These are phyloP conservation scores for Aegilops sharonensis DNA, from an alignment of 176 grass and related monocot species.

Conservation along the genomic window DNA sequence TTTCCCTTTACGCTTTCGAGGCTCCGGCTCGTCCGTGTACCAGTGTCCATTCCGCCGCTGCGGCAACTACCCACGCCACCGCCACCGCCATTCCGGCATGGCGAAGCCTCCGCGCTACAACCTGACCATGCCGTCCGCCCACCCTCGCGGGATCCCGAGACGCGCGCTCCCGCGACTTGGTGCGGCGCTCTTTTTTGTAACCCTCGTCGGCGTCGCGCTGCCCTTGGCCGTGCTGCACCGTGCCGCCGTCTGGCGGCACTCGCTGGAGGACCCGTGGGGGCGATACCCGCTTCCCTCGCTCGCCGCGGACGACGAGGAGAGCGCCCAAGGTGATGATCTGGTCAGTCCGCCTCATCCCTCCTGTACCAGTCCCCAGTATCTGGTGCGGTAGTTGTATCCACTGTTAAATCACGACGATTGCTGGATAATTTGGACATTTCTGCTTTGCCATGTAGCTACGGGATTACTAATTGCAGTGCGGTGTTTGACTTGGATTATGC, in stretches of 20 bases:
- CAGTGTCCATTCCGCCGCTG: background rate
- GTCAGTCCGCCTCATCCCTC: background rate
- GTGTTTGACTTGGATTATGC: background rate
- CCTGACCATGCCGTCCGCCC: background rate
- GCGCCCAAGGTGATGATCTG: slow-evolving; percentile 24
- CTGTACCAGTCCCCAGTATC: background rate
- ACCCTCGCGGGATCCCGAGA: background rate
- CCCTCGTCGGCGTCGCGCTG: slow-evolving; percentile 33
- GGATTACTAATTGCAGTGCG: background rate
- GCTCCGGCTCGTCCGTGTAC: background rate
- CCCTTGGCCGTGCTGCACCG: slow-evolving; percentile 44
- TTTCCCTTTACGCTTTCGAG: background rate
- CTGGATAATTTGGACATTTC: background rate
- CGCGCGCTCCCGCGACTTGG: background rate
- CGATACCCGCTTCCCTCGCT: slow-evolving; percentile 20
- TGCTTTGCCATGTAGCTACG: background rate
- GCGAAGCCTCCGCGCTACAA: slow-evolving; percentile 9
- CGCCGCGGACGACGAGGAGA: background rate
- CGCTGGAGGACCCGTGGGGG: slow-evolving; percentile 5
- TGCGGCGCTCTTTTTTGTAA: slow-evolving; percentile 29
- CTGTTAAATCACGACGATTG: background rate
- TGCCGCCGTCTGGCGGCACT: slow-evolving; percentile 21
- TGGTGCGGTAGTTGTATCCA: background rate
- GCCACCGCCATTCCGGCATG: background rate
- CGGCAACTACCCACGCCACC: background rate